A percentile compares a stretch with the other conserved stretches of the same genome.
Evolutionary conservation across 2,329 filamentous ascomycete genomes (phyloP).

Genomic region (Lasiodiplodia hormozganensis): DNA sequence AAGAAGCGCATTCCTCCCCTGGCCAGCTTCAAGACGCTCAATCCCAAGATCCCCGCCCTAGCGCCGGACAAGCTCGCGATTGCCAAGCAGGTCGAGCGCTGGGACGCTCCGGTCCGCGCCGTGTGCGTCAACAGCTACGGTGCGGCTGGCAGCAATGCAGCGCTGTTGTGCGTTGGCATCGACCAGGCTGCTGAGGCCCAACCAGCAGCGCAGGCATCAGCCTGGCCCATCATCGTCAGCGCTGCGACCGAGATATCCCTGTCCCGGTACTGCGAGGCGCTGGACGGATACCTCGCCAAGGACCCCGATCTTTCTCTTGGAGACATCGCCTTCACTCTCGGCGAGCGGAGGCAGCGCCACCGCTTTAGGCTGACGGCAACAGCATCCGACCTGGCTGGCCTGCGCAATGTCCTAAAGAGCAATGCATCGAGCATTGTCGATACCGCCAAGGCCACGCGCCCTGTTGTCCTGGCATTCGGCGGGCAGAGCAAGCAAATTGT

Average conservation of each 20-base stretch:
- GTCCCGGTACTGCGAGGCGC: background rate
- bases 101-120: conserved; percentile 27
- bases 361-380: background rate
- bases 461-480: background rate
- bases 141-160: conserved; percentile 39
- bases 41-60: conserved; percentile 61
- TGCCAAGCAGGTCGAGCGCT: background rate
- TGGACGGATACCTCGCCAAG: background rate
- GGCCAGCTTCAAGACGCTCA: conserved; percentile 51
- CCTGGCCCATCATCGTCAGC: background rate
- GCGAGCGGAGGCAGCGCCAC: background rate
- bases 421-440: background rate
- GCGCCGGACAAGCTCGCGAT: conserved; percentile 19
- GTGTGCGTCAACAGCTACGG: conserved; percentile 50
- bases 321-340: background rate
- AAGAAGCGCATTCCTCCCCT: conserved; percentile 35
- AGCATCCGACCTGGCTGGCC: background rate
- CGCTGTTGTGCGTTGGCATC: conserved; percentile 28
- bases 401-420: background rate
- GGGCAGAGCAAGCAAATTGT: conserved; percentile 20
- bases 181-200: background rate
- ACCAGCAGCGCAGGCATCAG: background rate
- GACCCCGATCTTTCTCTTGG: background rate
- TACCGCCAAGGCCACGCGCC: background rate
- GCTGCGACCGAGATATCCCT: background rate